Conservation (phyloP, 495 filamentous ascomycete genomes). For the Articulospora tetracladia region DNA sequence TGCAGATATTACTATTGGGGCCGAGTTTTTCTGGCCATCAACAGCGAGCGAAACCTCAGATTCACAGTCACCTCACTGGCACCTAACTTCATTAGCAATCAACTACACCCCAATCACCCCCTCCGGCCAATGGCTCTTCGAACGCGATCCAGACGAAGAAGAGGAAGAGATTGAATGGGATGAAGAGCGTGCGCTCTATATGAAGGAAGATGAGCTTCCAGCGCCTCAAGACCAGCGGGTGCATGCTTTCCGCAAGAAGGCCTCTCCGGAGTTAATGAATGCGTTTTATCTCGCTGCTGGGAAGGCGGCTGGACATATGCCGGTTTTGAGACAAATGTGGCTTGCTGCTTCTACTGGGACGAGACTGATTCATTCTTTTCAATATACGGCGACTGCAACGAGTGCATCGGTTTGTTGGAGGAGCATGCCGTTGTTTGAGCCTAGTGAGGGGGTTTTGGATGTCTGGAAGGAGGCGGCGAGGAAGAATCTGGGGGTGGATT, state of each 20-base stretch:
- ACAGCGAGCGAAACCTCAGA: neutral
- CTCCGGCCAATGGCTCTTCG: constrained; percentile 10
- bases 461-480: constrained; percentile 8
- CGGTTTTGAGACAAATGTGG: constrained; percentile 5
- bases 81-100: constrained; percentile 4
- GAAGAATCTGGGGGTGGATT: constrained; percentile 2
- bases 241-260: constrained; percentile 1
- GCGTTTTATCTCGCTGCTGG: constrained; percentile 6
- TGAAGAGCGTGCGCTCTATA: constrained; percentile 4
- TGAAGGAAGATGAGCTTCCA: constrained; percentile 3
- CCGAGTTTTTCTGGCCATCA: constrained; percentile 8
- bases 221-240: neutral
- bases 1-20: neutral
- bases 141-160: constrained; percentile 5
- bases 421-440: constrained; percentile 9
- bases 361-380: constrained; percentile 5
- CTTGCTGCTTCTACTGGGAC: constrained; percentile 1
- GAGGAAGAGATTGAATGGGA: constrained; percentile 5
- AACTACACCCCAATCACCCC: constrained; percentile 1
- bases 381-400: constrained; percentile 2
- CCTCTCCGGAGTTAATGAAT: constrained; percentile 4
- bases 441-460: neutral
- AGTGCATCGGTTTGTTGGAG: neutral
- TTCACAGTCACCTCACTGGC: constrained; percentile 2
- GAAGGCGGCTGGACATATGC: constrained; percentile 2